Percentiles rank a stretch among this genome's conserved stretches.
Evolutionary conservation across 805 yeast species (phyloP).

Genomic region (Sungouiella thailandica): DNA sequence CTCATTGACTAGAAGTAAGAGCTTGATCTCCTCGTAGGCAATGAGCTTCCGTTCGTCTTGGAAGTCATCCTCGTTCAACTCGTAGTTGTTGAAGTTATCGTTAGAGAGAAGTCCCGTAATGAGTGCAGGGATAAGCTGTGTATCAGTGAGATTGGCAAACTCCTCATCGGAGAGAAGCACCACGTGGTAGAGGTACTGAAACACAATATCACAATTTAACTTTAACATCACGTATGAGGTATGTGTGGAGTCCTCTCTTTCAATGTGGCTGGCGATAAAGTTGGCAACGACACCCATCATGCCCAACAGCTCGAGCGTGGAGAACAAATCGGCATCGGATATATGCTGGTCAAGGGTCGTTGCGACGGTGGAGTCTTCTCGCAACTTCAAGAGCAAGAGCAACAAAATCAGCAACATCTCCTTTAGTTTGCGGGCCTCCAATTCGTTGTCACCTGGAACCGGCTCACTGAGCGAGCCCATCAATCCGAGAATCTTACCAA

Average conservation of each 20-base stretch:
- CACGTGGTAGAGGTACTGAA: slow-evolving; percentile 35
- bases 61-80: slow-evolving; percentile 29
- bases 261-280: slow-evolving; percentile 26
- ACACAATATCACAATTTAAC: slow-evolving; percentile 36
- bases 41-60: slow-evolving; percentile 42
- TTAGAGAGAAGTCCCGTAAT: slow-evolving; percentile 27
- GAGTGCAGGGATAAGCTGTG: slow-evolving; percentile 24
- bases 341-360: slow-evolving; percentile 14
- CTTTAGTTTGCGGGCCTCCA: slow-evolving; percentile 19
- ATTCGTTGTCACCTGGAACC: slow-evolving; percentile 3
- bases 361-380: slow-evolving; percentile 15
- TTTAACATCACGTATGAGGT: slow-evolving; percentile 30
- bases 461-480: slow-evolving; percentile 22
- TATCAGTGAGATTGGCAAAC: slow-evolving; percentile 22
- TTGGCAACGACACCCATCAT: slow-evolving; percentile 39
- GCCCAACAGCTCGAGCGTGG: slow-evolving; percentile 54
- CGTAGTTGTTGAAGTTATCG: slow-evolving; percentile 32
- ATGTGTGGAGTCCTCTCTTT: slow-evolving; percentile 12
- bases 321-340: slow-evolving; percentile 12
- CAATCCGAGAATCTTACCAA: slow-evolving; percentile 35
- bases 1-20: slow-evolving; percentile 74
- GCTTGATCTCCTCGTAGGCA: slow-evolving; percentile 60
- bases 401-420: slow-evolving; percentile 33
- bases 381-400: slow-evolving; percentile 29
- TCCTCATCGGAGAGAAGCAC: slow-evolving; percentile 33